phyloP scores from a whole-genome alignment of 176 grass and related monocot genomes.

The Musa troglodytarum region DNA sequence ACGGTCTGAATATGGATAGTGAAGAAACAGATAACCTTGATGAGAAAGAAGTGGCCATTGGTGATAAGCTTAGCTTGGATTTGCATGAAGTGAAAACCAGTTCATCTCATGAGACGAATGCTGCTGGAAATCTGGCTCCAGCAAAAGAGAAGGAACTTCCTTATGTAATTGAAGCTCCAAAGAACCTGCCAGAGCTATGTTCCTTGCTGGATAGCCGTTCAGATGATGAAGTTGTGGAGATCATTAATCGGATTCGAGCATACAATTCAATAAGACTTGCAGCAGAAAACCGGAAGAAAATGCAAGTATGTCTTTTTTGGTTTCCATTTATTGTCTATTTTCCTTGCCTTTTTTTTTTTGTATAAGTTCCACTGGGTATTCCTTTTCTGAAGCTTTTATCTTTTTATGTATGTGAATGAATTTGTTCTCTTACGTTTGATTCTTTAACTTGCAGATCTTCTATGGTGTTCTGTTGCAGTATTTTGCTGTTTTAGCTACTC shows the following conservation, averaged over 20 bases:
- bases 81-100: slow-evolving; percentile 17
- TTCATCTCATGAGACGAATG: slow-evolving; percentile 29
- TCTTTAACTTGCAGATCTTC: slow-evolving; percentile 58
- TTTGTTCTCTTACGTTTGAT: slow-evolving; percentile 17
- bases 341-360: neutral
- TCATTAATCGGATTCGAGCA: slow-evolving; percentile 65
- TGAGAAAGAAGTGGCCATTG: slow-evolving; percentile 35
- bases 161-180: slow-evolving; percentile 89
- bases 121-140: slow-evolving; percentile 19
- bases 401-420: neutral
- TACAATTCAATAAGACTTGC: slow-evolving; percentile 91
- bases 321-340: neutral
- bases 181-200: slow-evolving; percentile 51
- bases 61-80: slow-evolving; percentile 16
- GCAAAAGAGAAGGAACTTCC: slow-evolving; percentile 40
- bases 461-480: slow-evolving; percentile 93
- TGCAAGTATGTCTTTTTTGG: slow-evolving; percentile 52
- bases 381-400: neutral
- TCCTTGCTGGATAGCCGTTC: slow-evolving; percentile 68
- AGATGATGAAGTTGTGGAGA: slow-evolving; percentile 71
- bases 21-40: slow-evolving; percentile 42
- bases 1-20: slow-evolving; percentile 38
- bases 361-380: slow-evolving; percentile 6
- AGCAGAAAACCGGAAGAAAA: slow-evolving; percentile 82
- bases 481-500: slow-evolving; percentile 69